Evolutionary conservation across 768 basidiomycete species (phyloP), one percentile per base, ranked within the genome.

Genomic region (Mrakia hoshinonis): DNA sequence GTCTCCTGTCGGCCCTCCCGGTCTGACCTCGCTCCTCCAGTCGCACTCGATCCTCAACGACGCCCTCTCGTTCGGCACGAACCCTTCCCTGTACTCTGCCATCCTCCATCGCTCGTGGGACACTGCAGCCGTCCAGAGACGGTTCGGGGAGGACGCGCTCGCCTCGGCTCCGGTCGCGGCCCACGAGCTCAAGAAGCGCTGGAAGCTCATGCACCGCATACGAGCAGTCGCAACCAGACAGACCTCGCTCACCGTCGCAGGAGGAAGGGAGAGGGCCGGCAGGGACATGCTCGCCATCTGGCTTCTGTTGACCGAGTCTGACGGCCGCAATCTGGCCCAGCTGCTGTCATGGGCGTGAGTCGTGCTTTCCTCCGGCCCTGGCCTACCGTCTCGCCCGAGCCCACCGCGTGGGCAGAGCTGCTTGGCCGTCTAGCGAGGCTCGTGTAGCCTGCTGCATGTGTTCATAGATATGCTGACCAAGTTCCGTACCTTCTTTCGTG

Each of bases 291-390:
- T 65, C 24, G 52, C 63, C 0, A 46, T 58, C 0, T 72, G 43
- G 34, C 36, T 72, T 12, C 29, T 72, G 31, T 31, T 72, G 22
- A 66, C 65, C 2, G 70, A 72, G 65, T 66, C 65, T 43, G 70
- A 72, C 52, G 63, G 64, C 0, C 52, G 20, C 24, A 72, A 72
- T 31, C 46, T 72, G 64, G 38, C 51, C 0, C 51, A 66, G 9
- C 15, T 72, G n/a, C 24, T 71, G 4, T 13, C 43, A 3, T 72
- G 52, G 52, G 70, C 43, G 70, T 72, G 70, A 52, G 69, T 64
- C 13, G 24, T 3, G 20, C 22, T 9, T 10, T n/a, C 24, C 24
- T 24, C 49, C 49, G 9, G 20, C 12, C 20, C 18, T 61, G 34
- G 1, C 4, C 10, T 60, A 26, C 39, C 46, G 1, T 46, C 24